Conservation (phyloP, 768 basidiomycete genomes). For the Xanthoconium stramineum region DNA sequence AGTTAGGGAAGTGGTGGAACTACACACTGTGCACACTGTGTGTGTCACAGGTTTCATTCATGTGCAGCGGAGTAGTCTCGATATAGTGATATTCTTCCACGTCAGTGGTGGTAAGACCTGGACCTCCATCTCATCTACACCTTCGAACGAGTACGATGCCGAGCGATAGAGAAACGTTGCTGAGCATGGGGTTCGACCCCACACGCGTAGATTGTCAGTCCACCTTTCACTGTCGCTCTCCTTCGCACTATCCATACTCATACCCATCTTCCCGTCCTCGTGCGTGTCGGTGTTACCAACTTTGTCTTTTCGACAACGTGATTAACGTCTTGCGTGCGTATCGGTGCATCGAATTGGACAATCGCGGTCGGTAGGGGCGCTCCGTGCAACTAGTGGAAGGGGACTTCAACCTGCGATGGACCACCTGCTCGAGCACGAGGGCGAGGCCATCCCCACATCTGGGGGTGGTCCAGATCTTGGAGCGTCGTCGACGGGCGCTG, state of each 20-base stretch:
- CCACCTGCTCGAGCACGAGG: slow-evolving; percentile 78
- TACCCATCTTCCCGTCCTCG: background rate
- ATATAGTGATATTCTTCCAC: too few species aligned
- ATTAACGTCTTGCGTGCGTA: too few species aligned
- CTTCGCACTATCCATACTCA: background rate
- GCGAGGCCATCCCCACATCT: slow-evolving; percentile 68
- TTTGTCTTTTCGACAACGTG: background rate
- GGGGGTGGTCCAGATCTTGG: slow-evolving; percentile 30
- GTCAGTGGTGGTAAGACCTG: background rate
- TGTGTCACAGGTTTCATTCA: too few species aligned
- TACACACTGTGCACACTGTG: too few species aligned
- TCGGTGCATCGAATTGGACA: too few species aligned
- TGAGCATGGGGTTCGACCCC: slow-evolving; percentile 85
- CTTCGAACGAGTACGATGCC: slow-evolving; percentile 29
- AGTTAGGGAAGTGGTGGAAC: too few species aligned
- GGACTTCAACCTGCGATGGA: slow-evolving; percentile 94
- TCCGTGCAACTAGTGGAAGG: slow-evolving; percentile 76
- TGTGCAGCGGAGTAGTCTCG: too few species aligned
- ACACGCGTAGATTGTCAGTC: slow-evolving; percentile 81
- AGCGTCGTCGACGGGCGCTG: slow-evolving; percentile 14
- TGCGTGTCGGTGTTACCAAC: too few species aligned
- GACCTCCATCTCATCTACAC: background rate
- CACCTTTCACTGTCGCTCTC: background rate
- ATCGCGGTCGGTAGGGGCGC: slow-evolving; percentile 59
- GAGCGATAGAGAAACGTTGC: slow-evolving; percentile 67